phyloP scores from a whole-genome alignment of 2,329 filamentous ascomycete genomes.

The Metarhizium brunneum region DNA sequence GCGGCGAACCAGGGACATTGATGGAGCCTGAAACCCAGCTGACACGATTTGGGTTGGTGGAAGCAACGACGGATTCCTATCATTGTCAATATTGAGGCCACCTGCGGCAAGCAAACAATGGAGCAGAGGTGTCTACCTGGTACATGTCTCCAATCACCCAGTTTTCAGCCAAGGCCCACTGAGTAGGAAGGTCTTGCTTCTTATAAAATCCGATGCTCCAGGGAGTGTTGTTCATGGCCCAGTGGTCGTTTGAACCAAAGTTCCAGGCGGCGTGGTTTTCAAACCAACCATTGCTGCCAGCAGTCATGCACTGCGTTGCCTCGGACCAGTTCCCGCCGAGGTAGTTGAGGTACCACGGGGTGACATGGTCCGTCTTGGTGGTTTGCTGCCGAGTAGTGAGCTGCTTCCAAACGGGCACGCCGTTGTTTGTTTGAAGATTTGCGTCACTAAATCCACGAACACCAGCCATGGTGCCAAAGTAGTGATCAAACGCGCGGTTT shows the following conservation, averaged over 20 bases:
- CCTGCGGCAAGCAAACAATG: not conserved
- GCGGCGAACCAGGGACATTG: slow-evolving; percentile 37
- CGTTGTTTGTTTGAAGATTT: slow-evolving; percentile 41
- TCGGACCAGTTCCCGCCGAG: slow-evolving; percentile 38
- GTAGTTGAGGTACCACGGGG: slow-evolving; percentile 47
- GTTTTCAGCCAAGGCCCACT: slow-evolving; percentile 44
- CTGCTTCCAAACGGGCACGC: slow-evolving; percentile 37
- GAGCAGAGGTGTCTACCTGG: slow-evolving; percentile 21
- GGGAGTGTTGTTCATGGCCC: slow-evolving; percentile 44
- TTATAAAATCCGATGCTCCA: slow-evolving; percentile 43
- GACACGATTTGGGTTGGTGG: slow-evolving; percentile 44
- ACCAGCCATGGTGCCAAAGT: slow-evolving; percentile 32
- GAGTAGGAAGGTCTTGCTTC: slow-evolving; percentile 41
- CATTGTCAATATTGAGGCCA: slow-evolving; percentile 14
- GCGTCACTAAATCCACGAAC: slow-evolving; percentile 47
- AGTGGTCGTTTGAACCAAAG: slow-evolving; percentile 39
- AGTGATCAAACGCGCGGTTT: slow-evolving; percentile 32
- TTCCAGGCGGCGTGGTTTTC: slow-evolving; percentile 44
- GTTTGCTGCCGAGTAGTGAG: slow-evolving; percentile 11
- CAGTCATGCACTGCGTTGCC: slow-evolving; percentile 44
- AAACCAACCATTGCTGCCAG: slow-evolving; percentile 41
- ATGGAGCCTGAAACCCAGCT: slow-evolving; percentile 41
- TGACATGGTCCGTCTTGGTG: slow-evolving; percentile 29
- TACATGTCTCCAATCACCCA: slow-evolving; percentile 50
- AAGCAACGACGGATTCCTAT: slow-evolving; percentile 37